These are phyloP conservation scores for Russula brevipes DNA, from an alignment of 768 basidiomycete species.

Conservation along the genomic window DNA sequence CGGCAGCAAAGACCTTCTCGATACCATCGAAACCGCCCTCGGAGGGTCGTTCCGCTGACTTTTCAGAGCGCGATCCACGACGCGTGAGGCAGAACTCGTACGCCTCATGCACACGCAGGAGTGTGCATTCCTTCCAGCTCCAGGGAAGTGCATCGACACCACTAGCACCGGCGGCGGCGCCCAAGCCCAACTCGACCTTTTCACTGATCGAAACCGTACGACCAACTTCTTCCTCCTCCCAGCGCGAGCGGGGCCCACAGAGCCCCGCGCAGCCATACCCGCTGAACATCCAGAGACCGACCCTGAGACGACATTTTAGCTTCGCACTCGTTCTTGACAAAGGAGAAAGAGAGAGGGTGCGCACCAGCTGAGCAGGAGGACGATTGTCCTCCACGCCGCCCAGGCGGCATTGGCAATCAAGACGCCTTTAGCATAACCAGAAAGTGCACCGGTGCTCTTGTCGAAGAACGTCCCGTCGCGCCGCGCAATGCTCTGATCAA, in stretches of 20 bases:
- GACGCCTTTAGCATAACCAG: constrained; percentile 71
- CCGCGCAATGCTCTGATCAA: constrained; percentile 37
- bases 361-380: constrained; percentile 69
- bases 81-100: constrained; percentile 73
- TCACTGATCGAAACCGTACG: constrained; percentile 51
- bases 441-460: constrained; percentile 56
- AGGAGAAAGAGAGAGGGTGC: background rate
- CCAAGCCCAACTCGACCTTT: constrained; percentile 31
- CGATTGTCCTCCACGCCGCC: constrained; percentile 68
- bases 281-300: constrained; percentile 75
- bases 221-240: constrained; percentile 76
- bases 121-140: constrained; percentile 72
- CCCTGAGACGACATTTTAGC: constrained; percentile 36
- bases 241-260: constrained; percentile 75
- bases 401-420: constrained; percentile 76
- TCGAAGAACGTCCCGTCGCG: constrained; percentile 78
- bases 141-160: constrained; percentile 53
- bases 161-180: background rate
- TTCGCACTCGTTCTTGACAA: too few relatives aligned
- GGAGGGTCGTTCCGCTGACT: constrained; percentile 30
- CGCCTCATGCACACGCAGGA: constrained; percentile 66
- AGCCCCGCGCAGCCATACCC: constrained; percentile 75
- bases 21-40: constrained; percentile 45
- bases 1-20: constrained; percentile 56
- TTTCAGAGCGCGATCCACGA: constrained; percentile 31